Base-by-base conservation (phyloP, 202 grass and related monocot genomes). In the Panicum hallii region DNA sequence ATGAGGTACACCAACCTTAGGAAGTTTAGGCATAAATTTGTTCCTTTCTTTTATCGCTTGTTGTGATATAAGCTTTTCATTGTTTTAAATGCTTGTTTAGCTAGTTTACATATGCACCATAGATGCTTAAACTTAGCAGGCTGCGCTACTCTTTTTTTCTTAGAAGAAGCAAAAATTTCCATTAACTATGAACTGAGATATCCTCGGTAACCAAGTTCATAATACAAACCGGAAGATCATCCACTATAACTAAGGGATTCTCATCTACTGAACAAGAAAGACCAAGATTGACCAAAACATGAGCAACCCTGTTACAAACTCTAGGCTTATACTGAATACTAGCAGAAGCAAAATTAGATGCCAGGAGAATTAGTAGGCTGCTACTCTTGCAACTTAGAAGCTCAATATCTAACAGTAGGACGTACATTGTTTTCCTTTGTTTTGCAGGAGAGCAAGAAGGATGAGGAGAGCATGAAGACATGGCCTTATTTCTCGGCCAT, bases 401-500 rank as follows among this genome's bases (percentile, higher is more conserved):
- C 23, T 30, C 34, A 65, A 65, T 83, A 22, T 80, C 44, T 84
- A 76, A 78, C 44, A 15, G 36, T 26, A 73, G 73, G 70, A 26
- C 45, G 54, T 16, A 76, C 72, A 72, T 52, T 32, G 40, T 65
- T 84, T 49, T 10, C 70, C 10, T 78, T 61, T 17, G 53, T 47
- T 78, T 84, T 70, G 60, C 89, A 99, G 97, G 93, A 92, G 78
- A 88, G 86, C 87, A 99, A 91, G 83, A 91, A 77, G 67, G 83
- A 99, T 28, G 90, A 87, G 70, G 86, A 94, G 46, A 90, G 14
- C 80, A 90, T 69, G 83, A 94, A 85, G 81, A 83, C 68, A 9
- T 99, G 97, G 97, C 88, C 90, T 0, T 83, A 94, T 91, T 99
- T 92, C 80, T 88, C 70, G 4, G 76, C 70, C 55, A 86, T 99